Evolutionary conservation across 106 monocot genomes (phyloP).

Genomic region (Phalaenopsis equestris): DNA sequence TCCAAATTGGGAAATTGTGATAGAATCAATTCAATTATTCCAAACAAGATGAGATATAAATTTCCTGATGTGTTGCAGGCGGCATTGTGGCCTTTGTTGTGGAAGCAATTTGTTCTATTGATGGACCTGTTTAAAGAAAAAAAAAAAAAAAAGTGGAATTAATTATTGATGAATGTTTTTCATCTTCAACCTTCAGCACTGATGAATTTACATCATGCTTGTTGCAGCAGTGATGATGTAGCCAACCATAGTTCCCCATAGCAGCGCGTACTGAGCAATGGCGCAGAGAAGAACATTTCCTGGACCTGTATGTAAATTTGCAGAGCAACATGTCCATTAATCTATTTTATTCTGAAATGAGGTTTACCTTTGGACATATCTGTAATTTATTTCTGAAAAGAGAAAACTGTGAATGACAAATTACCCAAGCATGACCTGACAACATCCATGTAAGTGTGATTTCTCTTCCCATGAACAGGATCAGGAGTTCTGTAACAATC

Average conservation of each 20-base stretch:
- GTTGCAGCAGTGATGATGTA: constrained; percentile 56
- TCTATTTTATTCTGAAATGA: not conserved
- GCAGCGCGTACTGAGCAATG: constrained; percentile 37
- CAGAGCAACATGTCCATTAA: not conserved
- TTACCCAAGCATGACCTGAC: constrained; percentile 62
- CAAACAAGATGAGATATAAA: constrained; percentile 32
- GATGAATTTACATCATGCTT: constrained; percentile 46
- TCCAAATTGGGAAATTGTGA: constrained; percentile 54
- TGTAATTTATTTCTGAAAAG: not conserved
- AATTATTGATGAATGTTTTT: not conserved
- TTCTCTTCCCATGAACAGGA: constrained; percentile 54
- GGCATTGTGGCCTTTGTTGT: constrained; percentile 19
- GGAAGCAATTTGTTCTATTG: constrained; percentile 25
- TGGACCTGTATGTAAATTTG: constrained; percentile 22
- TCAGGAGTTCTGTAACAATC: constrained; percentile 72
- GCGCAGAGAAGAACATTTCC: constrained; percentile 50
- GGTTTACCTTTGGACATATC: no score
- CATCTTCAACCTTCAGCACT: not conserved
- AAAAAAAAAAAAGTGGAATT: not conserved
- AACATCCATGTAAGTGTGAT: constrained; percentile 75
- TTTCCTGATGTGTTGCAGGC: constrained; percentile 25
- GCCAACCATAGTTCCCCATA: constrained; percentile 72
- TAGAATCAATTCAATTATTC: constrained; percentile 29
- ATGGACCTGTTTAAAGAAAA: constrained; percentile 14
- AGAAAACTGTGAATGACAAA: not conserved